Conservation (phyloP, 805 yeast species). For the Yamadazyma scolyti region DNA sequence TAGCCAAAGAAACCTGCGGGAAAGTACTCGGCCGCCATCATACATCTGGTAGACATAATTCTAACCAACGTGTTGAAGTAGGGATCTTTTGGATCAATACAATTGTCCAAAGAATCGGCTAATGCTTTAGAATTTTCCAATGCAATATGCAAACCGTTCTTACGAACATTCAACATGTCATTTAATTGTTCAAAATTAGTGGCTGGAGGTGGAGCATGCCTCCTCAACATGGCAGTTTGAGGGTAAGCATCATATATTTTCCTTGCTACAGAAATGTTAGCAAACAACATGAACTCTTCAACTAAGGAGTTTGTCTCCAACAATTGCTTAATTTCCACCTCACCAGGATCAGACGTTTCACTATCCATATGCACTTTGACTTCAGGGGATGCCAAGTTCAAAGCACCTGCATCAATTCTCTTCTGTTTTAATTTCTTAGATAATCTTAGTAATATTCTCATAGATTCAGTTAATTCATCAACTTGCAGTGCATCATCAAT, state of each 20-base stretch:
- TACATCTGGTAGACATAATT: constrained; percentile 96
- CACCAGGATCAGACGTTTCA: constrained; percentile 95
- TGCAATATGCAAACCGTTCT: constrained; percentile 64
- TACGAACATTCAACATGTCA: constrained; percentile 81
- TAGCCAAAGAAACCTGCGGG: constrained; percentile 86
- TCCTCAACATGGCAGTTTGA: constrained; percentile 96
- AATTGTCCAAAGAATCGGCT: constrained; percentile 90
- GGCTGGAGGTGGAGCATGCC: constrained; percentile 97
- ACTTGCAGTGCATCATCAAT: constrained; percentile 74
- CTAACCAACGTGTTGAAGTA: constrained; percentile 91
- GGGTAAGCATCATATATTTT: constrained; percentile 92
- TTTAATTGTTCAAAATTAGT: constrained; percentile 87
- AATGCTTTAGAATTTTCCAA: constrained; percentile 84
- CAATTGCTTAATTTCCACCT: constrained; percentile 85
- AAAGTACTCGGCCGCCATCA: constrained; percentile 99
- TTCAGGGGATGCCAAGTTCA: constrained; percentile 95
- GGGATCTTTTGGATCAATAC: constrained; percentile 78
- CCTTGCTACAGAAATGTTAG: constrained; percentile 92
- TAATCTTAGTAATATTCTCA: constrained; percentile 75
- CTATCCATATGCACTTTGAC: constrained; percentile 96
- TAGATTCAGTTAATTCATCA: constrained; percentile 85
- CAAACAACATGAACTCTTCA: constrained; percentile 97
- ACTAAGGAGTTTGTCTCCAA: constrained; percentile 93
- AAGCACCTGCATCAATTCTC: constrained; percentile 91
- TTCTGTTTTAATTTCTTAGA: constrained; percentile 82